Evolutionary conservation across 345 rosid genomes (phyloP), one percentile per base, ranked within the genome.

Genomic region (Populus davidiana): DNA sequence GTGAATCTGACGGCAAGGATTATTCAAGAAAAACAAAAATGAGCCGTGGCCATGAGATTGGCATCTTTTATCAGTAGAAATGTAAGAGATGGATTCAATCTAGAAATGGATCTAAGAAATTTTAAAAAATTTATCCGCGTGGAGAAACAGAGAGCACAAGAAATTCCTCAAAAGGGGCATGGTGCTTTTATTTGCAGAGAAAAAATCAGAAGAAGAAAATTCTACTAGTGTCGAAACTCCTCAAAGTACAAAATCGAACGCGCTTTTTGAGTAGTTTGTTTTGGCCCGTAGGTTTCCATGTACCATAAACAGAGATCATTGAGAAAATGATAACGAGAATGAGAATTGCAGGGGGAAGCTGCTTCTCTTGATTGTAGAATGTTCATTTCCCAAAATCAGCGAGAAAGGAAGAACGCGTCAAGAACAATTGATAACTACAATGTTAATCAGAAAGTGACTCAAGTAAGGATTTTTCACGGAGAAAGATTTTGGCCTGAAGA

Each of bases 41-140:
- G 38, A 67, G 23, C 56, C 2, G 67, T 3, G 43, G 9, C 0
- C 27, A 23, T 29, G 13, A 8, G 67, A 73, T 39, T 50, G 25
- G 52, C 23, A 74, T 13, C 62, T 71, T 8, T 9, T 25, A 21
- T 16, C 35, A 49, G 61, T 54, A 39, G 49, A 70, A 68, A 79
- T 50, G 44, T 38, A 25, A 63, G 13, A 27, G 69, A 31, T 41
- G 72, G 63, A 73, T 39, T 66, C 74, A 78, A 31, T 41, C 67
- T 10, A 47, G 54, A 70, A 67, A 71, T 0, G 70, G 63, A 47
- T 74, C 73, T 71, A 64, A 27, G 41, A 36, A 54, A 72, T 52
- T 66, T 69, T 21, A 29, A 41, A 27, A 59, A 54, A 27, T 56
- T 75, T 41, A 23, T 54, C 36, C 67, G 25, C 16, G 8, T 20